Evolutionary conservation across 352 stramenopile species (phyloP).

Genomic region (Plasmopara viticola): DNA sequence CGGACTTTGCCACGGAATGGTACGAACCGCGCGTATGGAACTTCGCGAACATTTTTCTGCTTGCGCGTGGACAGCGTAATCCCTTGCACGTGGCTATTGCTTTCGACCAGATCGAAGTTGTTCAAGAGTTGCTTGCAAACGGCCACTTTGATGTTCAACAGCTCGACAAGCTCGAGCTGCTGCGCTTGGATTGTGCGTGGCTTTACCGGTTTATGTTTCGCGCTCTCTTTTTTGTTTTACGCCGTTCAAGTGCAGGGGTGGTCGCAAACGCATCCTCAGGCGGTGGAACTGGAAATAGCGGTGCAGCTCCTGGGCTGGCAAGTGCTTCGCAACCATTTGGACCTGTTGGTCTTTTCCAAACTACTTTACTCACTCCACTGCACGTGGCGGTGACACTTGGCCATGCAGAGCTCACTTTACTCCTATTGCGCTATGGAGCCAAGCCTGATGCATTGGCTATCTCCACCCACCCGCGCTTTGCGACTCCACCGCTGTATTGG

Average conservation of each 20-base stretch:
- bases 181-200: slow-evolving; percentile 60
- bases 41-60: slow-evolving; percentile 17
- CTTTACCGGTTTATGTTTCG: slow-evolving; percentile 65
- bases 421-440: slow-evolving; percentile 54
- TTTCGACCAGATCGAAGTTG: slow-evolving; percentile 61
- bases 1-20: slow-evolving; percentile 61
- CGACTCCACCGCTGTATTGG: slow-evolving; percentile 67
- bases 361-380: slow-evolving; percentile 62
- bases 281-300: slow-evolving; percentile 14
- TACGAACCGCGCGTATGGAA: slow-evolving; percentile 33
- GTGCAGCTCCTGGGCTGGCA: slow-evolving; percentile 18
- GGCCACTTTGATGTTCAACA: slow-evolving; percentile 62
- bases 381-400: slow-evolving; percentile 69
- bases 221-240: slow-evolving; percentile 41
- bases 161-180: slow-evolving; percentile 67
- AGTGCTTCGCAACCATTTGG: slow-evolving; percentile 48
- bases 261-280: slow-evolving; percentile 18
- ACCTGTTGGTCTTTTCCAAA: slow-evolving; percentile 45
- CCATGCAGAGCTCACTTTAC: slow-evolving; percentile 55
- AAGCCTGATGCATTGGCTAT: slow-evolving; percentile 48
- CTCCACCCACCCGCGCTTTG: slow-evolving; percentile 52
- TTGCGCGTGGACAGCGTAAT: slow-evolving; percentile 47
- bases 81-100: slow-evolving; percentile 69
- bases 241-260: slow-evolving; percentile 21
- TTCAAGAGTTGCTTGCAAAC: slow-evolving; percentile 52